These are phyloP conservation scores for Lunasporangiospora selenospora DNA, from an alignment of 192 early-diverging fungal species.

Conservation along the genomic window DNA sequence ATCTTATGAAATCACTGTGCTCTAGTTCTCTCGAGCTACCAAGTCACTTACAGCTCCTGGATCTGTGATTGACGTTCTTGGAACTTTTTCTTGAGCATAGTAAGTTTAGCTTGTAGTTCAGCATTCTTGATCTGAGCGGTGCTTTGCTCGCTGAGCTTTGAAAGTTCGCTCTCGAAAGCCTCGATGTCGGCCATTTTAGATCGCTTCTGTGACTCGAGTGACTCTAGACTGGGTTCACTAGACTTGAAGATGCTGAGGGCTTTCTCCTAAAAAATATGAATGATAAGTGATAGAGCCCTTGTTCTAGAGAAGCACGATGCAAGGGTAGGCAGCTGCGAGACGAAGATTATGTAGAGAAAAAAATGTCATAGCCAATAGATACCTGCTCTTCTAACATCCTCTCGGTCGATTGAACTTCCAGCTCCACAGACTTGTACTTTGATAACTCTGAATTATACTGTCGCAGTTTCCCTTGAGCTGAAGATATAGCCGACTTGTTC, in stretches of 20 bases:
- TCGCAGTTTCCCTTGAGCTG: conserved; percentile 21
- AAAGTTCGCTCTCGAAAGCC: conserved; percentile 27
- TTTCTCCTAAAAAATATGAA: conserved; percentile 25
- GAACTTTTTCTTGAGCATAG: conserved; percentile 17
- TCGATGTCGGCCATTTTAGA: conserved; percentile 22
- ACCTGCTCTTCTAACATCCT: conserved; percentile 22
- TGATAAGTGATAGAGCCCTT: no score
- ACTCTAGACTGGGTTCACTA: conserved; percentile 17
- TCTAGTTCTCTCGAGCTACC: no score
- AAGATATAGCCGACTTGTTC: conserved; percentile 13
- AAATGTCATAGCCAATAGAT: no score
- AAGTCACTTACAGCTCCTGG: conserved; percentile 7
- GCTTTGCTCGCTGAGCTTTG: conserved; percentile 21
- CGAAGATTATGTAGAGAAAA: background rate
- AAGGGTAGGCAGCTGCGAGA: no score
- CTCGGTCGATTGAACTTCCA: conserved; percentile 11
- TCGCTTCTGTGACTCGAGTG: conserved; percentile 17
- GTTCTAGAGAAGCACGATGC: no score
- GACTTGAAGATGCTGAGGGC: conserved; percentile 4
- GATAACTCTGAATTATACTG: conserved; percentile 14
- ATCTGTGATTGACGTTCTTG: conserved; percentile 12
- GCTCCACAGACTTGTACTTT: conserved; percentile 15
- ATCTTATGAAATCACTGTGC: no score
- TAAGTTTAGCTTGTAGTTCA: conserved; percentile 24
- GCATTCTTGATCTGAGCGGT: conserved; percentile 30